These are phyloP conservation scores for Leishmania amazonensis DNA, from an alignment of 208 protist genomes.

Conservation along the genomic window DNA sequence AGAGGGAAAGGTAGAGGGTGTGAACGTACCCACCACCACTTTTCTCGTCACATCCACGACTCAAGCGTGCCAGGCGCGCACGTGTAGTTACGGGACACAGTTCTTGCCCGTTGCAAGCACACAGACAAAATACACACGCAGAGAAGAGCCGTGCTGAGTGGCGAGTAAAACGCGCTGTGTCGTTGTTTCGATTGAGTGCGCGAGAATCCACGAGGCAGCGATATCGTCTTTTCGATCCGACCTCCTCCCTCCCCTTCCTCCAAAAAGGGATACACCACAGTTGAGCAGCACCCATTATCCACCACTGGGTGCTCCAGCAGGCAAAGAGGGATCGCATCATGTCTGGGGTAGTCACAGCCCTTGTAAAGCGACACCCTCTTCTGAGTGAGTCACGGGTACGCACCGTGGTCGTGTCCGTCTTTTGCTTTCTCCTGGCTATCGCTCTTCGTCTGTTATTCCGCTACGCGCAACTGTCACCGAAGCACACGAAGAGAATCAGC, in stretches of 20 bases:
- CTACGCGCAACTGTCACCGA: neutral
- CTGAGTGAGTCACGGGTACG: slow-evolving; percentile 8
- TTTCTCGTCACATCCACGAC: neutral
- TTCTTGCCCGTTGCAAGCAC: neutral
- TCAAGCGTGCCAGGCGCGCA: neutral
- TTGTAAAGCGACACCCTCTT: slow-evolving; percentile 4
- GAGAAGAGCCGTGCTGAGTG: neutral
- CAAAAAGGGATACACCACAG: neutral
- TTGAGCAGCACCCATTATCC: neutral
- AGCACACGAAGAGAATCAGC: slow-evolving; percentile 13
- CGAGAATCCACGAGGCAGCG: too few relatives aligned
- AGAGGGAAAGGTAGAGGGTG: neutral
- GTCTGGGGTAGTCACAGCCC: neutral
- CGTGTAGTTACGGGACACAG: neutral
- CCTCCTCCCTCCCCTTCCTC: neutral
- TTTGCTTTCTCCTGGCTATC: slow-evolving; percentile 19
- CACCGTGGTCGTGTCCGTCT: slow-evolving; percentile 9
- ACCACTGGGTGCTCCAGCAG: too few relatives aligned
- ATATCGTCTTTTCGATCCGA: neutral
- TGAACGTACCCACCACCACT: neutral
- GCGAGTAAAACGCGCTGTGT: neutral
- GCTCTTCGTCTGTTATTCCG: slow-evolving; percentile 16
- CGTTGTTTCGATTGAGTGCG: too few relatives aligned
- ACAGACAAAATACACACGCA: neutral
- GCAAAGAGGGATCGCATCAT: neutral